phyloP scores from a whole-genome alignment of 2,329 filamentous ascomycete species.

The Cercospora janseana region DNA sequence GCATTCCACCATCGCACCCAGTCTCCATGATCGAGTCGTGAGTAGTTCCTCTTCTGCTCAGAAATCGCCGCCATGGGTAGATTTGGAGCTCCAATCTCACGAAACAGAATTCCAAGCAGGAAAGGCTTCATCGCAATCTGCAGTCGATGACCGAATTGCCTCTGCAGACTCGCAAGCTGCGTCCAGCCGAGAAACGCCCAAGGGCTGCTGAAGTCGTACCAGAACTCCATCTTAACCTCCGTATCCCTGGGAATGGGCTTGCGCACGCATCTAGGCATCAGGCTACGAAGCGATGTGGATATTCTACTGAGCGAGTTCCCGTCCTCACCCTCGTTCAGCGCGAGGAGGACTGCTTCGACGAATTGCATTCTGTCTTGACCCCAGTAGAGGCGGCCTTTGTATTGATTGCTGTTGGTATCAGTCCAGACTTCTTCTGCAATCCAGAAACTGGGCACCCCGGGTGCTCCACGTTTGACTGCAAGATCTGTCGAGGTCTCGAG shows the following conservation, averaged over 20 bases:
- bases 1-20: slow-evolving; percentile 31
- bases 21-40: slow-evolving; percentile 23
- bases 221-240: slow-evolving; percentile 29
- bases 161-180: slow-evolving; percentile 20
- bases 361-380: slow-evolving; percentile 31
- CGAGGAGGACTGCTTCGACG: slow-evolving; percentile 23
- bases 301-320: slow-evolving; percentile 14
- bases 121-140: slow-evolving; percentile 29
- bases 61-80: slow-evolving; percentile 23
- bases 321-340: slow-evolving; percentile 19
- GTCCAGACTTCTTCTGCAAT: slow-evolving; percentile 23
- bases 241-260: slow-evolving; percentile 8
- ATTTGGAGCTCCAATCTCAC: slow-evolving; percentile 29
- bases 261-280: slow-evolving; percentile 16
- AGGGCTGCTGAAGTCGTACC: slow-evolving; percentile 28
- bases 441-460: slow-evolving; percentile 29
- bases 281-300: slow-evolving; percentile 12
- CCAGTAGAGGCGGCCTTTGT: slow-evolving; percentile 27
- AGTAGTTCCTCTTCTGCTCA: slow-evolving; percentile 26
- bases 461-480: slow-evolving; percentile 25
- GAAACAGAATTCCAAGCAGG: slow-evolving; percentile 27
- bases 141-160: slow-evolving; percentile 22
- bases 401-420: slow-evolving; percentile 12
- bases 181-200: slow-evolving; percentile 29
- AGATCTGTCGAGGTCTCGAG: slow-evolving; percentile 24